These are phyloP conservation scores for Phyllosticta citrichinensis DNA, from an alignment of 2,329 filamentous ascomycete genomes.

Conservation along the genomic window DNA sequence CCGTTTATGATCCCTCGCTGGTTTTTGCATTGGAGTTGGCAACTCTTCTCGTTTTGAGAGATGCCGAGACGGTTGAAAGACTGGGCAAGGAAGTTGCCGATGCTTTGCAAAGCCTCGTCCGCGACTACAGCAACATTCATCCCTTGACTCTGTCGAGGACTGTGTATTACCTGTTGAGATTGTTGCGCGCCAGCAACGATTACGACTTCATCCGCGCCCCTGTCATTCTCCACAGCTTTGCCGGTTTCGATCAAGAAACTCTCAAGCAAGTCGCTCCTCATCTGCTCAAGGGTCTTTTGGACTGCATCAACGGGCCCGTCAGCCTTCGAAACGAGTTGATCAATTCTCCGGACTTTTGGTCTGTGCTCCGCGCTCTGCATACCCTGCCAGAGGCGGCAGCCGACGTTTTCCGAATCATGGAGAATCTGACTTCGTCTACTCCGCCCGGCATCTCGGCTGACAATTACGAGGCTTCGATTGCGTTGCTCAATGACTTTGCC, in stretches of 20 bases:
- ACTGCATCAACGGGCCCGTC: conserved; percentile 68
- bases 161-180: conserved; percentile 73
- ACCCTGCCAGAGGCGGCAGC: conserved; percentile 59
- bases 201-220: conserved; percentile 87
- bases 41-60: conserved; percentile 68
- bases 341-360: conserved; percentile 96
- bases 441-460: conserved; percentile 82
- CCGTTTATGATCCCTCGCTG: conserved; percentile 72
- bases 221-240: conserved; percentile 83
- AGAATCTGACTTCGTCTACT: conserved; percentile 59
- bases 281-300: conserved; percentile 66
- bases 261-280: conserved; percentile 66
- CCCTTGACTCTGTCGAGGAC: conserved; percentile 73
- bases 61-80: conserved; percentile 58
- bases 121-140: conserved; percentile 70
- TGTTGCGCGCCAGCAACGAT: conserved; percentile 79
- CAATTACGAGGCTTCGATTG: conserved; percentile 85
- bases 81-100: conserved; percentile 74
- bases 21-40: conserved; percentile 89
- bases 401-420: conserved; percentile 78
- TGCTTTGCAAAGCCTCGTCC: conserved; percentile 68
- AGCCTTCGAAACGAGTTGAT: conserved; percentile 85
- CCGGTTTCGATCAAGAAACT: conserved; percentile 69
- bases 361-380: conserved; percentile 68
- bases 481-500: conserved; percentile 80